Base-by-base conservation (phyloP, 2,329 filamentous ascomycete genomes). In the Cryphonectria radicalis region DNA sequence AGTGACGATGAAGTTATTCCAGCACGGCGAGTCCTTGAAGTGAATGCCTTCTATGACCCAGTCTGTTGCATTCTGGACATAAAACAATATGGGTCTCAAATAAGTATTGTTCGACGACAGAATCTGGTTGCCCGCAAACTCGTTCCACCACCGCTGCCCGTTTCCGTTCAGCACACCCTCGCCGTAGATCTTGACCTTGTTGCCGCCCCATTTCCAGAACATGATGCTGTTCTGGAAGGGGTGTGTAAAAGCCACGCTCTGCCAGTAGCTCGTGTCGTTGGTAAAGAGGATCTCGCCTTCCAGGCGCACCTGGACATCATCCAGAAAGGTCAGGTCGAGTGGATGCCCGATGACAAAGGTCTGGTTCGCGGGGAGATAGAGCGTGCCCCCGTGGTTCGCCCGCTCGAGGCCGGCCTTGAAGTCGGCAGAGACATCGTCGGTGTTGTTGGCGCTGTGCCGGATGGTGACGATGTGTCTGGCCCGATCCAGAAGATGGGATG, bases 181-280 rank as follows among this genome's bases (percentile, higher is more conserved):
- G 60, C 89, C 89, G 70, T 84, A 88, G 74, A 91, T 89, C 73
- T 85, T 87, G 77, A 91, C 87, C 73, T 89, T 81, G 73, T 87
- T 84, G 14, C 89, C 89, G 69, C 88, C 88, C 88, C 88, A 91
- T 66, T 89, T 86, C 86, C 87, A 90, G 76, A 90, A 90, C 70
- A 88, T 88, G 69, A 90, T 86, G 3, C 85, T 88, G 73, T 84
- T 82, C 74, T 84, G 81, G 75, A 84, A 84, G 0, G 81, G 80
- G 68, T 84, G 80, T 19, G 75, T 75, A 76, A 81, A 84, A 53
- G 82, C 79, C 69, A 82, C 78, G 19, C 77, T 73, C 74, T 84
- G 82, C 83, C 83, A 84, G 76, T 82, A 83, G 5, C 79, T 74
- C 4, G 82, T 83, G 70, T 84, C 81, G 32, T 84, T 79, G 70